Percentiles rank a stretch among this genome's conserved stretches.
phyloP scores from a whole-genome alignment of 2,329 filamentous ascomycete genomes.

The Exophiala lecanii-corni region DNA sequence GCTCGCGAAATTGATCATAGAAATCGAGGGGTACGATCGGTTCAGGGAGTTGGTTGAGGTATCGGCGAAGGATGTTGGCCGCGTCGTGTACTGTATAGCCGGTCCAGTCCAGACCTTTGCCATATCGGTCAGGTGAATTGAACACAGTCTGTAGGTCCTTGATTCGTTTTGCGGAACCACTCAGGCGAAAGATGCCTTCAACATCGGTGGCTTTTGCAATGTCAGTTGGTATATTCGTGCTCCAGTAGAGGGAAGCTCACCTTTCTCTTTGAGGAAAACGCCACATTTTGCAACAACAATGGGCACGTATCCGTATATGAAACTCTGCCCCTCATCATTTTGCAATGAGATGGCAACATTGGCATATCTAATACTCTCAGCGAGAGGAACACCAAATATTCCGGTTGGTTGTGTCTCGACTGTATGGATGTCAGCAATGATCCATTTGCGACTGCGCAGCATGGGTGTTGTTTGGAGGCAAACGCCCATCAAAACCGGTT shows the following conservation, averaged over 20 bases:
- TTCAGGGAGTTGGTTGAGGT: constrained; percentile 93
- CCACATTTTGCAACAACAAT: constrained; percentile 98
- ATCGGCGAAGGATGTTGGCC: constrained; percentile 89
- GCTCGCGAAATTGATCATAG: constrained; percentile 85
- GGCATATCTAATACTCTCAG: constrained; percentile 92
- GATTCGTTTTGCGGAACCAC: constrained; percentile 94
- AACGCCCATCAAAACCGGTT: too few species aligned
- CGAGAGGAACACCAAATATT: constrained; percentile 91
- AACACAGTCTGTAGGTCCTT: constrained; percentile 91
- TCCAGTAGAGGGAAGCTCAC: constrained; percentile 49
- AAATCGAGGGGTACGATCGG: constrained; percentile 92
- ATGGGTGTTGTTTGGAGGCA: too few species aligned
- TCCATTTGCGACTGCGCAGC: too few species aligned
- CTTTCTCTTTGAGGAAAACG: constrained; percentile 96
- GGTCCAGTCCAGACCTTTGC: constrained; percentile 94
- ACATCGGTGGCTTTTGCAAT: constrained; percentile 71
- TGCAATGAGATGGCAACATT: constrained; percentile 97
- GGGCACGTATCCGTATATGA: constrained; percentile 97
- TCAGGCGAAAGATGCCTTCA: constrained; percentile 93
- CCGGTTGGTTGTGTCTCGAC: constrained; percentile 41
- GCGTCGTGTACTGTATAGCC: constrained; percentile 98
- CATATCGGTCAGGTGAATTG: constrained; percentile 90
- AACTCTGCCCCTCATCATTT: constrained; percentile 87
- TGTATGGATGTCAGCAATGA: constrained; percentile 14
- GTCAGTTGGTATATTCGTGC: constrained; percentile 29